phyloP scores from a whole-genome alignment of 2,329 filamentous ascomycete species.

The Aureobasidium sp. region DNA sequence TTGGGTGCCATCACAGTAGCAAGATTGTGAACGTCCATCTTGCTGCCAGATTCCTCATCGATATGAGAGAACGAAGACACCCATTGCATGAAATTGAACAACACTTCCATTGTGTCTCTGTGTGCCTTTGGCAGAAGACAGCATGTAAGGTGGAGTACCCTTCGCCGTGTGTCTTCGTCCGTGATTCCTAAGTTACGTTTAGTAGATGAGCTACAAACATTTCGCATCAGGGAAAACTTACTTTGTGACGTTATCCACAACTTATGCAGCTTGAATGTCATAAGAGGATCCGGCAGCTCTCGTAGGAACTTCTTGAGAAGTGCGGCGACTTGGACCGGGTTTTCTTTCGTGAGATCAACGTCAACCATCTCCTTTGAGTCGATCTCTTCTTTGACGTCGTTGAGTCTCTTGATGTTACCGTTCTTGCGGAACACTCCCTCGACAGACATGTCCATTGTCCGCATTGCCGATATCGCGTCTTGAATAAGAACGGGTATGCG shows the following conservation, averaged over 20 bases:
- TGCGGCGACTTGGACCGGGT: constrained; percentile 87
- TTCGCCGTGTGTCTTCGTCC: constrained; percentile 73
- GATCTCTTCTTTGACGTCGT: constrained; percentile 77
- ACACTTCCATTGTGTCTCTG: constrained; percentile 86
- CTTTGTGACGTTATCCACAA: constrained; percentile 86
- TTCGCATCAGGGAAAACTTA: constrained; percentile 32
- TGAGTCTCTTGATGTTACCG: constrained; percentile 91
- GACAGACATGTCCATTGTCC: constrained; percentile 97
- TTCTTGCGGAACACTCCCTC: constrained; percentile 99
- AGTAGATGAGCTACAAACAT: constrained; percentile 16
- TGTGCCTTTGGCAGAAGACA: constrained; percentile 89
- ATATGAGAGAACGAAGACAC: constrained; percentile 94
- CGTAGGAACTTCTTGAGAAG: constrained; percentile 91
- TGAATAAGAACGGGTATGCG: constrained; percentile 93
- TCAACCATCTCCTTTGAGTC: constrained; percentile 79
- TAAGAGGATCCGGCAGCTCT: constrained; percentile 85
- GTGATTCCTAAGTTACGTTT: constrained; percentile 53
- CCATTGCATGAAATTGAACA: constrained; percentile 97
- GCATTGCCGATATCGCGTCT: constrained; percentile 88
- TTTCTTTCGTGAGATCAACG: constrained; percentile 80
- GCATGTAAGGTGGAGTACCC: constrained; percentile 82
- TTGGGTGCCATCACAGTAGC: constrained; percentile 97
- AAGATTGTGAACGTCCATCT: constrained; percentile 98
- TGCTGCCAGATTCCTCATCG: constrained; percentile 92
- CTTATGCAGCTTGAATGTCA: constrained; percentile 90